Percentiles rank a stretch among this genome's conserved stretches.
Conservation (phyloP, 352 stramenopile species). For the Phytopythium delawarense region DNA sequence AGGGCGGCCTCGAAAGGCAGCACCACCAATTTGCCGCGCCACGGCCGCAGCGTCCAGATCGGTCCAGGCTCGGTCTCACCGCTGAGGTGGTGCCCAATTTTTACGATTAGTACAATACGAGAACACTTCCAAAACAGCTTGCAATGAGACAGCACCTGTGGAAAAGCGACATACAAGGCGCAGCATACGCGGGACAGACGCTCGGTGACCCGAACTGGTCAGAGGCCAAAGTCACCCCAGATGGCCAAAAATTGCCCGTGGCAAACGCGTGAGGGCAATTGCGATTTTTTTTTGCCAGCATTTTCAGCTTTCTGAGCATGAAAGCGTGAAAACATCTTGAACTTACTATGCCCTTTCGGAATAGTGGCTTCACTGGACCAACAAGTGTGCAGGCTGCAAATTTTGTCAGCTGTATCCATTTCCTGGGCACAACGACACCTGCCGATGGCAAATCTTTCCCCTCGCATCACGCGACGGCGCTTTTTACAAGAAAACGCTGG, state of each 20-base stretch:
- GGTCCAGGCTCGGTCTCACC: too few relatives aligned
- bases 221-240: not conserved
- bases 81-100: too few relatives aligned
- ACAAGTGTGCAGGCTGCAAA: not conserved
- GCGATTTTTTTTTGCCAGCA: not conserved
- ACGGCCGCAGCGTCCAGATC: too few relatives aligned
- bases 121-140: not conserved
- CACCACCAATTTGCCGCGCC: too few relatives aligned
- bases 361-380: not conserved
- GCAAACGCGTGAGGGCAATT: not conserved
- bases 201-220: not conserved
- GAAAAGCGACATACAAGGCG: not conserved
- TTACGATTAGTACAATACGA: too few relatives aligned
- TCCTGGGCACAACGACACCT: not conserved
- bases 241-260: not conserved
- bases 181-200: not conserved
- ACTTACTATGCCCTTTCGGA: not conserved
- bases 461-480: too few relatives aligned
- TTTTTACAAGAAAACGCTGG: not conserved
- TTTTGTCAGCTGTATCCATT: not conserved
- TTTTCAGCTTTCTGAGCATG: not conserved
- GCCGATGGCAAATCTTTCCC: not conserved
- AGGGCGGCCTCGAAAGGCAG: too few relatives aligned
- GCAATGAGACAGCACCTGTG: not conserved
- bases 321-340: not conserved